Base-by-base conservation (phyloP, 345 rosid genomes). In the Eucalyptus paniculata region DNA sequence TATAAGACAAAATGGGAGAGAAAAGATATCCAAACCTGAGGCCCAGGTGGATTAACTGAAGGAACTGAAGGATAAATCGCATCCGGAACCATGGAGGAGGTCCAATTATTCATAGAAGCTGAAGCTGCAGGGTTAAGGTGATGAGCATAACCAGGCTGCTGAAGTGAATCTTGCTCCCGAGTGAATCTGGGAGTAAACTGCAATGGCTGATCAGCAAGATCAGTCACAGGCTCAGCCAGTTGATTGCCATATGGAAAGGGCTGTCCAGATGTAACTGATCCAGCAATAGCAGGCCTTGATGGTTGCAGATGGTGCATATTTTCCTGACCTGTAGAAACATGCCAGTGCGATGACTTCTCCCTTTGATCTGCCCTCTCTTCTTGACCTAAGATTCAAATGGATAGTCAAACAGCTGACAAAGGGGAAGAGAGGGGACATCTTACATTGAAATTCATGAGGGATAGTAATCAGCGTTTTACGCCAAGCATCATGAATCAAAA, bases 191-290 rank as follows among this genome's bases (percentile, higher is more conserved):
- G 90, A 45, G 95, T 90, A 94, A 97, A 96, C 86, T 96, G 93
- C 93, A 94, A 91, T 90, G 97, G 98, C 89, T 93, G 97, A 88
- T 96, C 94, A 86, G 94, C 92, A 91, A 90, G 96, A 91, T 92
- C 94, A 49, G 87, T 87, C 47, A 92, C 82, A 72, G 93, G 92
- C 92, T 93, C 95, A 86, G 92, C 89, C 40, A 93, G 88, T 86
- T 93, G 99, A 93, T 92, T 94, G 85, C 96, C 94, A 92, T 93
- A 96, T 72, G 93, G 90, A 90, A 94, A 92, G 42, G 94, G 92
- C 89, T 94, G 96, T 82, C 92, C 96, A 23, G 40, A 50, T 4
- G 86, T 89, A 92, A 90, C 88, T 67, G 94, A 88, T 89, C 95
- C 93, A 89, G 91, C 92, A 90, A 81, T 87, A 89, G 88, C 94